These are phyloP conservation scores for Colletotrichum neosansevieriae DNA, from an alignment of 2,329 filamentous ascomycete species.

Conservation along the genomic window DNA sequence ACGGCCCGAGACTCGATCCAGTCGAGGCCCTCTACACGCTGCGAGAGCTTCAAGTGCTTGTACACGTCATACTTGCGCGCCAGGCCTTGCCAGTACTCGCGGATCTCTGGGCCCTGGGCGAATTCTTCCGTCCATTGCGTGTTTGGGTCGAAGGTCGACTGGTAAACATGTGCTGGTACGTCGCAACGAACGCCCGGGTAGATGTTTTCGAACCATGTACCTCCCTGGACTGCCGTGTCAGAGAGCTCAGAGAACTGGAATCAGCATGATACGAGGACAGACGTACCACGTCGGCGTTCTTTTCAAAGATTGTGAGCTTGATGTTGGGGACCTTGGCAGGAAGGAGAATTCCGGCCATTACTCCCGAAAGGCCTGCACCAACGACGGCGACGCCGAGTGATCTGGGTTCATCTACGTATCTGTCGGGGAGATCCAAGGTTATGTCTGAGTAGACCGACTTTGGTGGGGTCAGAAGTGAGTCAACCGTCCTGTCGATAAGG, in stretches of 20 bases:
- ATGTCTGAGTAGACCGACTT: slow-evolving; percentile 32
- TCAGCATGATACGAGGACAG: accelerated
- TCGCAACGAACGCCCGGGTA: slow-evolving; percentile 78
- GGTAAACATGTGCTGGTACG: slow-evolving; percentile 76
- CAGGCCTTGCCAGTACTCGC: slow-evolving; percentile 73
- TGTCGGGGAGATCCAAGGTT: slow-evolving; percentile 48
- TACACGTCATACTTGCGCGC: slow-evolving; percentile 75
- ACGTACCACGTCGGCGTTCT: slow-evolving; percentile 74
- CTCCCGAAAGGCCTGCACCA: slow-evolving; percentile 73
- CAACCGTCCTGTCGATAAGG: slow-evolving; percentile 20
- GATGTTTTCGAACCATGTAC: slow-evolving; percentile 66
- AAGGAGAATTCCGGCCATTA: slow-evolving; percentile 74
- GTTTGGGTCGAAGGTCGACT: slow-evolving; percentile 76
- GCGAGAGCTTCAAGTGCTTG: slow-evolving; percentile 65
- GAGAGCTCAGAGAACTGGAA: accelerated
- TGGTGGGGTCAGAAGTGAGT: slow-evolving; percentile 29
- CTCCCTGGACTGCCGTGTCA: slow-evolving; percentile 51
- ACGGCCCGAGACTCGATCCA: slow-evolving; percentile 65
- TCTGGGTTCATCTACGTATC: slow-evolving; percentile 60
- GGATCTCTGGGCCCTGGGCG: slow-evolving; percentile 74
- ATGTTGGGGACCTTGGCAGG: slow-evolving; percentile 77
- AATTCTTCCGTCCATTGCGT: slow-evolving; percentile 77
- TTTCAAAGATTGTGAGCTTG: slow-evolving; percentile 75
- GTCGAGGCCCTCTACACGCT: slow-evolving; percentile 64
- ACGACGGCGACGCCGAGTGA: slow-evolving; percentile 69